A percentile compares a stretch with the other conserved stretches of the same genome.
These are phyloP conservation scores for Leccinum arenicola DNA, from an alignment of 768 basidiomycete genomes.

Conservation along the genomic window DNA sequence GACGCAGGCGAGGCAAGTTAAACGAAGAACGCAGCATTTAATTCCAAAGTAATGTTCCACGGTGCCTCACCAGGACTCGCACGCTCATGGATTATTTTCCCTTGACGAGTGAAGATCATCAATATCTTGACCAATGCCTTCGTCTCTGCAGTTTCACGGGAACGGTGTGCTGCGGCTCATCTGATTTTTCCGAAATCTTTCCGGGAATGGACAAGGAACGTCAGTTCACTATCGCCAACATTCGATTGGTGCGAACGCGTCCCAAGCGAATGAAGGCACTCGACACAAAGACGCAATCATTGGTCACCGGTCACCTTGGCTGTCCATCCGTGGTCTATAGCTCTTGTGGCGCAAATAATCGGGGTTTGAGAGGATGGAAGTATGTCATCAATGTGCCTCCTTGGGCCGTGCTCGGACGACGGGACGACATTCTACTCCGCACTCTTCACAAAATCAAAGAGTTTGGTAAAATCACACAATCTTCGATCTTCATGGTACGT, in stretches of 20 bases:
- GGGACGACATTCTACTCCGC: neutral
- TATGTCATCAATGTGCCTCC: neutral
- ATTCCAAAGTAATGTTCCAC: neutral
- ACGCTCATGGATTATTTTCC: neutral
- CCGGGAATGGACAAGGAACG: neutral
- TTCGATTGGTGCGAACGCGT: too few relatives aligned
- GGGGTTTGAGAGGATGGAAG: neutral
- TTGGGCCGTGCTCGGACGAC: neutral
- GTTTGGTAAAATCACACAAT: neutral
- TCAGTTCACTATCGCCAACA: neutral
- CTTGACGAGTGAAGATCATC: neutral
- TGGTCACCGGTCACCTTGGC: neutral
- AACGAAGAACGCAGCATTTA: neutral
- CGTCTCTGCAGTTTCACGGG: neutral
- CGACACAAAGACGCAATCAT: neutral
- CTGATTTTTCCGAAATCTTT: neutral
- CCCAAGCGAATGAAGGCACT: neutral
- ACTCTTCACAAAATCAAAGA: neutral
- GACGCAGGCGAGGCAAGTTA: neutral
- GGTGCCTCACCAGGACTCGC: neutral
- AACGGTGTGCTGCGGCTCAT: neutral
- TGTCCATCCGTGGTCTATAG: neutral
- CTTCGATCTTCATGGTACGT: neutral
- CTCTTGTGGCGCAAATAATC: neutral
- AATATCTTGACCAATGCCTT: neutral